Evolutionary conservation across 129 eudicot species (phyloP), one percentile per base, ranked within the genome.

Genomic region (Helianthus tuberosus): DNA sequence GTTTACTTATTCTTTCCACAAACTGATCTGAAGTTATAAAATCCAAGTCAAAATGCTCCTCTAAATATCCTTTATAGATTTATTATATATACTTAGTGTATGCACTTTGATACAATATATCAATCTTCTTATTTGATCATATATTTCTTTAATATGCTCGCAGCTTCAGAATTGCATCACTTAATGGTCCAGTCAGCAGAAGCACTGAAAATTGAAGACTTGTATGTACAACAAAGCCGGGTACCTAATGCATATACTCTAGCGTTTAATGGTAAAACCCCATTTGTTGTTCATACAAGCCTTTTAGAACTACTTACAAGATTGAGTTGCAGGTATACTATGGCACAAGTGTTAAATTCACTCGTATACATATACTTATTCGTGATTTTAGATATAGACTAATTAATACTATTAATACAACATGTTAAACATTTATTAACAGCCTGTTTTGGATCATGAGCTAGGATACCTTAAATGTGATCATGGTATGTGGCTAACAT

Each of bases 251-350:
- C 98, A 17, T 93, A 93, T 59, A 93, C 98, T 46, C 74, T 93
- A 12, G 98, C 98, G 60, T 64, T 93, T 60, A 88, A 81, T 75
- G 98, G 98, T 66, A 93, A 86, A 81, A 93, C 83, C 65, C 97
- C 98, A n/a, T 93, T 93, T 44, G 98, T 93, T 73, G 96, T 93
- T 75, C 98, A 93, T 74, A 93, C 98, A 47, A 93, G 97, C 75
- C 91, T 93, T 67, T 83, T 93, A 60, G 98, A 93, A 86, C 98
- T 93, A 68, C 84, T 93, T 57, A 80, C 97, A 8, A 84, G 91
- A 93, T 88, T 72, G 98, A 93, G 78, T 85, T 93, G 83, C 98
- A 93, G 98, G 98, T 93, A 46, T 17, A 39, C 14, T 69, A 0
- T 20, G 23, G 23, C 64, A 15, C 44, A 36, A 39, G 13, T 58